Percentiles rank a stretch among this genome's conserved stretches.
Conservation (phyloP, 2,329 filamentous ascomycete species). For the Fusarium abutilonis region DNA sequence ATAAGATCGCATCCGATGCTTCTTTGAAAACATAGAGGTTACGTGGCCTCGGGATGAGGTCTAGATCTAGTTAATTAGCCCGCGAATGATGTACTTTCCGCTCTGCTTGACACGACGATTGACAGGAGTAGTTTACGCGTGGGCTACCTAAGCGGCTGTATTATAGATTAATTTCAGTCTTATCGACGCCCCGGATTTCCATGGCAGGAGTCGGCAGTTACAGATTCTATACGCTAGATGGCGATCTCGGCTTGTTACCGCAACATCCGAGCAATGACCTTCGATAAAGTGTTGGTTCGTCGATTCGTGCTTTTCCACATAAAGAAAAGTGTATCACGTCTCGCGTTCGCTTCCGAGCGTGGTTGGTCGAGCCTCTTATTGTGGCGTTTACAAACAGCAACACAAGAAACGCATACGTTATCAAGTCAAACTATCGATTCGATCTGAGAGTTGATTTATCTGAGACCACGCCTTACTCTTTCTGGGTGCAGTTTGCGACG, state of each 20-base stretch:
- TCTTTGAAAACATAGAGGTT: not conserved
- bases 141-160: not conserved
- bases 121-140: not conserved
- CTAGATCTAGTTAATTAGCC: not conserved
- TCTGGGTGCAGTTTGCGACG: conserved; percentile 22
- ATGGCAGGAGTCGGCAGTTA: not conserved
- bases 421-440: not conserved
- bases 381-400: conserved; percentile 2
- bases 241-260: not conserved
- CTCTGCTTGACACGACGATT: not conserved
- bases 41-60: not conserved
- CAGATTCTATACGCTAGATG: not conserved
- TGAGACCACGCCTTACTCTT: not conserved
- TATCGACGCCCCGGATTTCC: too few species aligned
- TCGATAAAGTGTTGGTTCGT: not conserved
- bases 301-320: conserved; percentile 1
- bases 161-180: not conserved
- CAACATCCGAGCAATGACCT: conserved; percentile 1
- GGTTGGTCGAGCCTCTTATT: not conserved
- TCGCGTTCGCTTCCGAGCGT: not conserved
- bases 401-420: not conserved
- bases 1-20: not conserved
- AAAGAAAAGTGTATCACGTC: conserved; percentile 3
- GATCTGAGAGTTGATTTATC: not conserved
- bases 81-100: not conserved